Evolutionary conservation across 768 basidiomycete genomes (phyloP).

Genomic region (Naganishia kalamii): DNA sequence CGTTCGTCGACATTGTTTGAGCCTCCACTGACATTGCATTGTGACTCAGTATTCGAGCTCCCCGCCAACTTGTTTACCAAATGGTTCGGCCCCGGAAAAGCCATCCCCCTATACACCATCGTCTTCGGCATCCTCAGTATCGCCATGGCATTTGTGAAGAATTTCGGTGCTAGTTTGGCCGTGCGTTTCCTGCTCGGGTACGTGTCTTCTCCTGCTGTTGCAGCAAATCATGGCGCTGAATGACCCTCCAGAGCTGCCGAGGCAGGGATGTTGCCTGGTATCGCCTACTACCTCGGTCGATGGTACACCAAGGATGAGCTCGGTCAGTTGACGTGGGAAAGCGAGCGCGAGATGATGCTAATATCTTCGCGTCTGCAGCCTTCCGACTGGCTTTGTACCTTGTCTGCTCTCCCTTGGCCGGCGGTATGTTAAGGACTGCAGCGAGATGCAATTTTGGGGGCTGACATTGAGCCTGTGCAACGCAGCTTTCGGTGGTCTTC

Average conservation of each 20-base stretch:
- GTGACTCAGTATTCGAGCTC: conserved; percentile 16
- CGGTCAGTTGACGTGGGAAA: neutral
- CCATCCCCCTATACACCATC: conserved; percentile 21
- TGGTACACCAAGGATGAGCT: conserved; percentile 23
- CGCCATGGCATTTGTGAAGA: conserved; percentile 20
- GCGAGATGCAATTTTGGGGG: neutral
- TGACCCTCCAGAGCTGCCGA: conserved; percentile 1
- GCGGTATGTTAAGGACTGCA: conserved; percentile 17
- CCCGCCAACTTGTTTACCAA: conserved; percentile 24
- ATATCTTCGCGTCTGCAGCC: neutral
- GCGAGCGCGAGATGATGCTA: neutral
- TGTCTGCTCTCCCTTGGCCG: conserved; percentile 18
- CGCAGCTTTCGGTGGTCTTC: conserved; percentile 27
- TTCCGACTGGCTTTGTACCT: conserved; percentile 21
- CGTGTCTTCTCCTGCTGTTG: conserved; percentile 26
- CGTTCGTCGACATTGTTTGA: too few relatives aligned
- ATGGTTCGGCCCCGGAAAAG: conserved; percentile 18
- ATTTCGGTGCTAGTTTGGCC: conserved; percentile 14
- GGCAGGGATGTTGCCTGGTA: conserved; percentile 21
- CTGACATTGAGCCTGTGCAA: neutral
- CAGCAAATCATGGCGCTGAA: neutral
- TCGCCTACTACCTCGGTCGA: conserved; percentile 22
- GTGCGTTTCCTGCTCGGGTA: conserved; percentile 22
- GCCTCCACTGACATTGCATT: neutral
- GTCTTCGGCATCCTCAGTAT: conserved; percentile 22